Evolutionary conservation across 306 rosid genomes (phyloP).

Genomic region (Hylodesmum podocarpum): DNA sequence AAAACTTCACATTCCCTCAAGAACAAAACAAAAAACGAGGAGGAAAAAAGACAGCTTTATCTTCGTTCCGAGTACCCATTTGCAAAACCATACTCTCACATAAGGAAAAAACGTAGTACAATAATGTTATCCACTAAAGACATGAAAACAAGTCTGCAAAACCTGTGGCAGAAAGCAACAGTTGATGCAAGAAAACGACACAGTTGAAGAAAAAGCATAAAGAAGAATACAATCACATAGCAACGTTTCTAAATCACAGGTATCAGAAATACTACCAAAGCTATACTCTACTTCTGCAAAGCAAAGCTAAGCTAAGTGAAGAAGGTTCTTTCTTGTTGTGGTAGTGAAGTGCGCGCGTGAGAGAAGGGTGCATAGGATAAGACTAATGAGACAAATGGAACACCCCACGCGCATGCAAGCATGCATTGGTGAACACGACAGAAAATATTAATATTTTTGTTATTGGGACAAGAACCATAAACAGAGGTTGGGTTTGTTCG

Average conservation of each 20-base stretch:
- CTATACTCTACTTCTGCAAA: neutral
- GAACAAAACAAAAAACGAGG: neutral
- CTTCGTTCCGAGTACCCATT: neutral
- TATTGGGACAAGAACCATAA: constrained; percentile 30
- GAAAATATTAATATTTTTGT: neutral
- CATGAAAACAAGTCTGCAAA: constrained; percentile 39
- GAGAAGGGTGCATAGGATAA: constrained; percentile 29
- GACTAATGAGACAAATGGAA: constrained; percentile 32
- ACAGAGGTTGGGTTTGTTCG: constrained; percentile 15
- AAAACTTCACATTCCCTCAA: constrained; percentile 19
- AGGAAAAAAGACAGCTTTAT: neutral
- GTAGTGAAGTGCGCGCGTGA: constrained; percentile 24
- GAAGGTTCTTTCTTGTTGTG: neutral
- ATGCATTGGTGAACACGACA: constrained; percentile 35
- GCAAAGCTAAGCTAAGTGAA: neutral
- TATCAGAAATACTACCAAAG: neutral
- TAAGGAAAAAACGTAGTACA: constrained; percentile 29
- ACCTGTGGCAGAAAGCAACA: constrained; percentile 45
- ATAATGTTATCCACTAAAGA: constrained; percentile 40
- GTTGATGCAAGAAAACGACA: constrained; percentile 38
- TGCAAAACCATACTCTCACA: neutral
- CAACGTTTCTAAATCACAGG: constrained; percentile 9
- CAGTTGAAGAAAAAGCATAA: neutral
- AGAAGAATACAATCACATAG: neutral
- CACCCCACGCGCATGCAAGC: constrained; percentile 37